Evolutionary conservation across 176 grass and related monocot genomes (phyloP).

Genomic region (Melocanna baccifera): DNA sequence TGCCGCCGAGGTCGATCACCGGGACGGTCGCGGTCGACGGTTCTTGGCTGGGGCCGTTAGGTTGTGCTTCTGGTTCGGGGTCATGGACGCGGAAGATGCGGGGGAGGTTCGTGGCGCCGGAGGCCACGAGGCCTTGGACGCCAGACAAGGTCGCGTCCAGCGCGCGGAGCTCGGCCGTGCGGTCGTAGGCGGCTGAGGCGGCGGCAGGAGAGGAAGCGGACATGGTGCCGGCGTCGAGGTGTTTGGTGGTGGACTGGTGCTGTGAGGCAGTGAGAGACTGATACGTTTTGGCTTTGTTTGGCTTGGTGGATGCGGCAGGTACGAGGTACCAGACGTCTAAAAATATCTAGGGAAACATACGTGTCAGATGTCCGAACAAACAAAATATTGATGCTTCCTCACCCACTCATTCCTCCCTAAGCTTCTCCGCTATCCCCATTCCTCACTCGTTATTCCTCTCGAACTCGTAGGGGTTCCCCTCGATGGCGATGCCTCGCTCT

Average conservation of each 20-base stretch:
- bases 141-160: constrained; percentile 61
- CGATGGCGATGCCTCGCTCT: constrained; percentile 42
- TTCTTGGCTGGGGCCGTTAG: not conserved
- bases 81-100: constrained; percentile 38
- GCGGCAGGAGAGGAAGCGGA: not conserved
- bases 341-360: no score
- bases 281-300: no score
- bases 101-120: constrained; percentile 32
- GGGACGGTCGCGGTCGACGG: not conserved
- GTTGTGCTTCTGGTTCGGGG: not conserved
- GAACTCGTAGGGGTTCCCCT: constrained; percentile 18
- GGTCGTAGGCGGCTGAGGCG: constrained; percentile 22
- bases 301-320: no score
- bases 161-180: constrained; percentile 45
- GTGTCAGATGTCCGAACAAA: no score
- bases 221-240: constrained; percentile 14
- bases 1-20: constrained; percentile 27
- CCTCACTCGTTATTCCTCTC: constrained; percentile 28
- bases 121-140: constrained; percentile 53
- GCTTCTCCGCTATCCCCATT: no score
- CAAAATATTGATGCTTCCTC: no score
- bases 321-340: no score
- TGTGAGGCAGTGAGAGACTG: not conserved
- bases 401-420: no score
- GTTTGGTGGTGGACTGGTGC: not conserved